Evolutionary conservation across 2,329 filamentous ascomycete genomes (phyloP).

Genomic region (Cyphellophora europaea): DNA sequence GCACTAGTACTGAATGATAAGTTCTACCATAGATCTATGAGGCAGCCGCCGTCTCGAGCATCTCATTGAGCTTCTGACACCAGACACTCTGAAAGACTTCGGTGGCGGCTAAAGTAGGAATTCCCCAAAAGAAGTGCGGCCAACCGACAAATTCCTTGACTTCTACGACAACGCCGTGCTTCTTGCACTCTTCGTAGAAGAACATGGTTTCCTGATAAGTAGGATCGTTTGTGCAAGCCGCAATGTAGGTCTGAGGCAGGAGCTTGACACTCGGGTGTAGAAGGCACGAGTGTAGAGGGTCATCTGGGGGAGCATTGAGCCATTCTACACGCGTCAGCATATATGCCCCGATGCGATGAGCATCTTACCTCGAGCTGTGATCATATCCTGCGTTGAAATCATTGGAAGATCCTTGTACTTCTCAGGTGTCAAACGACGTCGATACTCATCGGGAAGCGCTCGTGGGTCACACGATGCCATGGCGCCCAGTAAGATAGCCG

Average conservation of each 20-base stretch:
- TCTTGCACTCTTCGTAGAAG: conserved; percentile 7
- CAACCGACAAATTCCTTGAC: conserved; percentile 4
- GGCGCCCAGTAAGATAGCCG: too few species aligned
- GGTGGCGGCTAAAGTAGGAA: conserved; percentile 1
- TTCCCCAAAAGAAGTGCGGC: conserved; percentile 7
- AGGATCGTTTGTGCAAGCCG: conserved; percentile 6
- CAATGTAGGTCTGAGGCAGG: conserved; percentile 4
- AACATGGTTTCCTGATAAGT: conserved; percentile 6
- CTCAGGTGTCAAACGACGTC: too few species aligned
- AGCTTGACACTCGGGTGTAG: conserved; percentile 4
- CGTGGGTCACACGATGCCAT: too few species aligned
- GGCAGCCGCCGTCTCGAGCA: too few species aligned
- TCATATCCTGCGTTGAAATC: too few species aligned
- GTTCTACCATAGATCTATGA: too few species aligned
- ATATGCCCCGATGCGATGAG: too few species aligned
- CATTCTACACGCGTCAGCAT: conserved; percentile 2
- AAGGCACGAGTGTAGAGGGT: conserved; percentile 4
- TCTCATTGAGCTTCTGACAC: too few species aligned
- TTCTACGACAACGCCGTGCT: conserved; percentile 5
- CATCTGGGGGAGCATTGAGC: conserved; percentile 2
- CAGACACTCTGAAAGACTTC: too few species aligned
- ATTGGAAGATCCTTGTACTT: too few species aligned
- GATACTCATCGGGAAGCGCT: too few species aligned
- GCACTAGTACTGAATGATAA: not conserved
- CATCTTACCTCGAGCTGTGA: too few species aligned